Percentiles rank a stretch among this genome's conserved stretches.
phyloP scores from a whole-genome alignment of 2,329 filamentous ascomycete genomes.

The Aulographum hederae region DNA sequence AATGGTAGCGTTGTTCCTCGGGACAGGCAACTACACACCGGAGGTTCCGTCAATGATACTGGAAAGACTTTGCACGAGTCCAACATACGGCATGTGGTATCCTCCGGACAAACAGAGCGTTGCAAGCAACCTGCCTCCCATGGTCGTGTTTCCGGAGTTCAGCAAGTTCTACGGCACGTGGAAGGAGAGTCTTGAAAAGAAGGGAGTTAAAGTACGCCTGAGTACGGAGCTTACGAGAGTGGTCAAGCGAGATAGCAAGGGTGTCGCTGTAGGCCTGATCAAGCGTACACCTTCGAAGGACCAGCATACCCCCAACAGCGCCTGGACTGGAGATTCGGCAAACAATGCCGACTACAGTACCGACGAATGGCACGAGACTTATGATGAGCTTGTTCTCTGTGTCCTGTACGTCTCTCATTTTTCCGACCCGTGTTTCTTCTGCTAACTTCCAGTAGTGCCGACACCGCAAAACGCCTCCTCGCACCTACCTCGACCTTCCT shows the following conservation, averaged over 20 bases:
- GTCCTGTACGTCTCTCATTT: constrained; percentile 23
- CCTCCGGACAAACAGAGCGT: constrained; percentile 28
- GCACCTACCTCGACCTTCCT: constrained; percentile 37
- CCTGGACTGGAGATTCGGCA: constrained; percentile 18
- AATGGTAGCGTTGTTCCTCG: constrained; percentile 54
- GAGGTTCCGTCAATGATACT: constrained; percentile 53
- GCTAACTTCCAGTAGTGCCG: constrained; percentile 18
- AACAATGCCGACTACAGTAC: constrained; percentile 22
- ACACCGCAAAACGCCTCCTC: constrained; percentile 40
- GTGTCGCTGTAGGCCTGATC: constrained; percentile 31
- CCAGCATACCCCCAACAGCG: constrained; percentile 25
- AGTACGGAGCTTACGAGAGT: constrained; percentile 37
- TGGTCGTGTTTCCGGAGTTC: constrained; percentile 46
- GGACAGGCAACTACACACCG: constrained; percentile 57
- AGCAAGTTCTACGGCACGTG: constrained; percentile 42
- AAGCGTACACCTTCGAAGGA: constrained; percentile 23
- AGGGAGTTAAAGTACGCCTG: constrained; percentile 37
- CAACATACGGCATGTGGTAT: constrained; percentile 42
- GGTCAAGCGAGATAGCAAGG: constrained; percentile 29
- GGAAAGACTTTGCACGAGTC: constrained; percentile 29
- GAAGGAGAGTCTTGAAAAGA: constrained; percentile 32
- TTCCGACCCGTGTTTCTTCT: background rate
- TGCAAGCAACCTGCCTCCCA: constrained; percentile 32
- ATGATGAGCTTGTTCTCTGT: constrained; percentile 49
- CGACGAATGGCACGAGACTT: constrained; percentile 26